Conservation (phyloP, 2,329 filamentous ascomycete species). For the Didymella segeticola region DNA sequence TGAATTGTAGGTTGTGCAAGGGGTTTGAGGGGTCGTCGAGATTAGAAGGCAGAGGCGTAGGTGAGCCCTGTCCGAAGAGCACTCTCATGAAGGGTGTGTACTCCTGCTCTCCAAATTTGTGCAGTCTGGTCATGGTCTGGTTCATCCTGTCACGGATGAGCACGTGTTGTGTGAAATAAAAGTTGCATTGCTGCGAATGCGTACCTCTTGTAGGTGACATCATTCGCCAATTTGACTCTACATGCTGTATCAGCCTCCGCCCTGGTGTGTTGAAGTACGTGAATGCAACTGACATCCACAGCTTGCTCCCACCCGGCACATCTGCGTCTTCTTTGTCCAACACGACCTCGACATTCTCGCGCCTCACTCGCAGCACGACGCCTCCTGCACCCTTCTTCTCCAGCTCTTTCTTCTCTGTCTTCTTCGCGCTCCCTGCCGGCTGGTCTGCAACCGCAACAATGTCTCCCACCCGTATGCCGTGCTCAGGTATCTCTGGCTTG, state of each 20-base stretch:
- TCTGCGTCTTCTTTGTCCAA: conserved; percentile 69
- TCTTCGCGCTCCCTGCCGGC: conserved; percentile 72
- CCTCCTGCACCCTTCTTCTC: conserved; percentile 73
- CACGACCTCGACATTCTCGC: conserved; percentile 68
- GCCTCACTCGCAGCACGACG: conserved; percentile 71
- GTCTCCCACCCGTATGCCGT: conserved; percentile 78
- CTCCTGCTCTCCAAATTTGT: conserved; percentile 62
- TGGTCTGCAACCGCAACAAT: conserved; percentile 80
- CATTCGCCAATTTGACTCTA: conserved; percentile 71
- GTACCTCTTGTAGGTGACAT: conserved; percentile 69
- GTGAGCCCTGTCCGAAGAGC: conserved; percentile 65
- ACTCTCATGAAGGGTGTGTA: conserved; percentile 66
- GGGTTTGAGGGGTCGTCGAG: conserved; percentile 50
- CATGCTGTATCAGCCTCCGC: conserved; percentile 41
- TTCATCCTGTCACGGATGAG: conserved; percentile 59
- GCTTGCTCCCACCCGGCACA: conserved; percentile 60
- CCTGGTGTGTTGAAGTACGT: too few species aligned
- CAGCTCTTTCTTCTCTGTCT: conserved; percentile 73
- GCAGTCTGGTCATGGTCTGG: conserved; percentile 67
- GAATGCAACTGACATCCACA: conserved; percentile 65
- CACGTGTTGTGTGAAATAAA: neutral
- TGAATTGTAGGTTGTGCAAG: conserved; percentile 58
- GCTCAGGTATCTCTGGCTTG: conserved; percentile 69
- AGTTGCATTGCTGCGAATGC: conserved; percentile 25
- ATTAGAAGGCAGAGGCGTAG: conserved; percentile 57